Evolutionary conservation across 352 stramenopile species (phyloP).

Genomic region (Aphanomyces invadans): DNA sequence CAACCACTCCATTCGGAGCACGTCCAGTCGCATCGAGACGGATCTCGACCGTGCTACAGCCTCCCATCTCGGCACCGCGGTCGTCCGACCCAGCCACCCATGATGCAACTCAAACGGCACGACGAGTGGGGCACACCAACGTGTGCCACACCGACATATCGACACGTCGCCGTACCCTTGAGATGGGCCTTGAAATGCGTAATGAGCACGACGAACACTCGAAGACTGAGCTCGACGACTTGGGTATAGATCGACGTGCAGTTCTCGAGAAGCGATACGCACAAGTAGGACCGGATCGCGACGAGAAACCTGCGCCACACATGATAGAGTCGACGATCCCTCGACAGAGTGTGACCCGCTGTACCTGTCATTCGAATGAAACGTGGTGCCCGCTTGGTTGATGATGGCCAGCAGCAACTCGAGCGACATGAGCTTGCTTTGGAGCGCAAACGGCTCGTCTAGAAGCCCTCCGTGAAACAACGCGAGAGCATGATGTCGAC

Average conservation of each 20-base stretch:
- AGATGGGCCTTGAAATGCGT: conserved; percentile 91
- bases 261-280: conserved; percentile 96
- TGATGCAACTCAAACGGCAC: no score
- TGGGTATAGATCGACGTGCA: conserved; percentile 94
- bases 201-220: conserved; percentile 96
- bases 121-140: no score
- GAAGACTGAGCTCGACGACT: conserved; percentile 94
- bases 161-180: conserved; percentile 70
- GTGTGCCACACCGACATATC: no score
- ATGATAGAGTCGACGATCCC: no score
- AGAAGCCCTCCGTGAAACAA: neutral
- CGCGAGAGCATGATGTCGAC: no score
- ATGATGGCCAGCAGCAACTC: conserved; percentile 96
- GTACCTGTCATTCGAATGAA: conserved; percentile 87
- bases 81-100: no score
- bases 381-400: conserved; percentile 93
- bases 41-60: no score
- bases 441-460: conserved; percentile 89
- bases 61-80: no score
- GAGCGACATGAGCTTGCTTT: conserved; percentile 95
- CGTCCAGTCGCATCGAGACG: no score
- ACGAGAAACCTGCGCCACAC: conserved; percentile 81
- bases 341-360: no score
- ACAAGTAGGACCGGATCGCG: conserved; percentile 95
- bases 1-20: no score